These are phyloP conservation scores for Hypoxylon subgilvum DNA, from an alignment of 495 filamentous ascomycete species.

Conservation along the genomic window DNA sequence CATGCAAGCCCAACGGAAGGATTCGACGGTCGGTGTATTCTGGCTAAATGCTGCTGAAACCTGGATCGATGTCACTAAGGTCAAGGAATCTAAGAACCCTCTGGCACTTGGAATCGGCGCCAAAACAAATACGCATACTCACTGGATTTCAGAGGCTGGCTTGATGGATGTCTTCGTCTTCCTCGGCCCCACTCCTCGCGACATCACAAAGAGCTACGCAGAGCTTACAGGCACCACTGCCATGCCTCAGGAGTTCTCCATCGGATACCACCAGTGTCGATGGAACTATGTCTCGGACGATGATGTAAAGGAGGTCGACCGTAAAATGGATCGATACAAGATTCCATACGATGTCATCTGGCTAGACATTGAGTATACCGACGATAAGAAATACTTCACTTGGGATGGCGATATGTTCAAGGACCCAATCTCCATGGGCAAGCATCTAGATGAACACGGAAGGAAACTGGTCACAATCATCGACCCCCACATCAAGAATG, in stretches of 20 bases:
- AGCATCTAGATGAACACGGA: constrained; percentile 80
- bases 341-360: constrained; percentile 99
- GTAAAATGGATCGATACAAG: constrained; percentile 90
- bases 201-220: constrained; percentile 78
- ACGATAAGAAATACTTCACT: constrained; percentile 96
- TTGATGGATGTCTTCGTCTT: constrained; percentile 92
- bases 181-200: constrained; percentile 81
- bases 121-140: constrained; percentile 81
- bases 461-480: constrained; percentile 94
- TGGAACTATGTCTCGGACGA: constrained; percentile 99
- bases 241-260: constrained; percentile 87
- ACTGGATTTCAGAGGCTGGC: constrained; percentile 95
- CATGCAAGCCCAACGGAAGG: constrained; percentile 94
- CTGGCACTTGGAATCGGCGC: constrained; percentile 71
- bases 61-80: constrained; percentile 92
- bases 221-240: constrained; percentile 94
- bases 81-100: constrained; percentile 75
- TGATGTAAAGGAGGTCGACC: constrained; percentile 93
- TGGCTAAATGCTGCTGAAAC: constrained; percentile 98
- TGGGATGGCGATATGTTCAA: constrained; percentile 89
- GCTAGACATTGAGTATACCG: constrained; percentile 96
- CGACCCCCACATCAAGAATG: constrained; percentile 97
- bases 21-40: constrained; percentile 95
- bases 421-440: constrained; percentile 83
- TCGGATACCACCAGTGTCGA: constrained; percentile 95